phyloP scores from a whole-genome alignment of 225 moss, liverwort and hornwort species.

The Neckera pumila region DNA sequence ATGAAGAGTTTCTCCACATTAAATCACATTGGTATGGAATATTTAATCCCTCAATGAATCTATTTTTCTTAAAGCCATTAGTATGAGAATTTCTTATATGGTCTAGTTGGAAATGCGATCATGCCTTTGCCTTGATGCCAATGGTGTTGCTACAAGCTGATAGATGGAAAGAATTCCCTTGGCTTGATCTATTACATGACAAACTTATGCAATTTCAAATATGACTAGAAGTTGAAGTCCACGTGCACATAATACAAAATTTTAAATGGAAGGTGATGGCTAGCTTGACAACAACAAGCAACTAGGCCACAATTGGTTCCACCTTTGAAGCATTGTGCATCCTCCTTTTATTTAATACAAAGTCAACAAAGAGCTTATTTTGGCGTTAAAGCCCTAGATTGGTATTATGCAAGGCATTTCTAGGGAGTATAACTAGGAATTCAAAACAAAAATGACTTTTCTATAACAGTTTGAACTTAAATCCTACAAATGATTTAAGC shows the following conservation, averaged over 20 bases:
- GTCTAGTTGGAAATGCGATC: neutral
- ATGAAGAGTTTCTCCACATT: neutral
- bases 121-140: neutral
- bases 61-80: neutral
- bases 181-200: neutral
- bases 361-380: neutral
- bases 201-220: neutral
- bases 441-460: neutral
- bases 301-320: neutral
- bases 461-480: neutral
- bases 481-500: neutral
- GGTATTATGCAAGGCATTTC: neutral
- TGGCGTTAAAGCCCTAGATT: neutral
- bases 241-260: neutral
- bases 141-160: neutral
- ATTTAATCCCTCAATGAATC: neutral
- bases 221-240: neutral
- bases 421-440: neutral
- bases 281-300: neutral
- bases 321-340: neutral
- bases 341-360: rapidly evolving
- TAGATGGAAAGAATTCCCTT: neutral
- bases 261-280: neutral
- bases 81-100: neutral
- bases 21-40: neutral